Evolutionary conservation across 2,329 filamentous ascomycete species (phyloP), one percentile per base, ranked within the genome.

Genomic region (Domatiomyces globalis): DNA sequence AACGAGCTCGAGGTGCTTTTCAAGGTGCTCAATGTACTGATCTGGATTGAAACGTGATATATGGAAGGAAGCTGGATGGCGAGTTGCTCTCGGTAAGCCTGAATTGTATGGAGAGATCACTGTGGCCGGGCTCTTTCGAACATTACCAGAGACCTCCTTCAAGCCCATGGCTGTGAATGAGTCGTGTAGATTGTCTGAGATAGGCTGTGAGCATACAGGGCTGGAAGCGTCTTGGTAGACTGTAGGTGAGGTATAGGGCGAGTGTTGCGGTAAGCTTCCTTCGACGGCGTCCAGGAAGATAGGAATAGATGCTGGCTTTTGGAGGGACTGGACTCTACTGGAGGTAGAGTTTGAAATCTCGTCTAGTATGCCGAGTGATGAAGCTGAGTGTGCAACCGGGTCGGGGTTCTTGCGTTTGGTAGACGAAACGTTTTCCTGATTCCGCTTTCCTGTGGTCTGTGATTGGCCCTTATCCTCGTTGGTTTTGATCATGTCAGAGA

Each of bases 21-120:
- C 73, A 10, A 75, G 67, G 58, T 73, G 71, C 48, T 74, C 71
- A 53, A 75, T 72, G 58, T 75, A 73, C 51, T 67, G 65, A 22
- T 67, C 63, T 8, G 67, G 65, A 53, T 72, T 70, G 49, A 65
- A 67, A 54, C 65, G 68, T 17, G 66, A 47, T 33, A 54, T 60
- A 27, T 51, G 29, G 36, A 53, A 47, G 53, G 55, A 50, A 36
- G 54, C 43, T 50, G 55, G 44, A 18, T 55, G 55, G 10, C 56
- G 53, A 25, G 47, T 20, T 25, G 51, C 54, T 17, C 46, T 18
- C 25, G 60, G 53, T 18, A 56, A 47, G 6, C 54, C 52, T 19
- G 48, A 44, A 39, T 47, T 53, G 29, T 54, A 49, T 22, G 61
- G 59, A 17, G 61, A 63, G 45, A 50, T 61, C 15, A 56, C 52